Percentiles rank a stretch among this genome's conserved stretches.
phyloP scores from a whole-genome alignment of 106 monocot genomes.

The Allium fistulosum region DNA sequence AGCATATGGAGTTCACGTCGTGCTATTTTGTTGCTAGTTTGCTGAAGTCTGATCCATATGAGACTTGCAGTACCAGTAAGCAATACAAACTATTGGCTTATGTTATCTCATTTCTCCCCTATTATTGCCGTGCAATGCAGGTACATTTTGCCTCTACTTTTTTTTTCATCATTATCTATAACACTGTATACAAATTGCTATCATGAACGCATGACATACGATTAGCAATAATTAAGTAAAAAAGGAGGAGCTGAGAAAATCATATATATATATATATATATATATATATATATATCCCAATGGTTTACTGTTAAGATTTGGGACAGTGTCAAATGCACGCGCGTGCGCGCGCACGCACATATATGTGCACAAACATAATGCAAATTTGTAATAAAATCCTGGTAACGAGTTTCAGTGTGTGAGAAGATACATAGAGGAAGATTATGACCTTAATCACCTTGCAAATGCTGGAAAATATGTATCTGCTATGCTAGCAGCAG shows the following conservation, averaged over 20 bases:
- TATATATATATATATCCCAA: too few species aligned
- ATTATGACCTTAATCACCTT: constrained; percentile 73
- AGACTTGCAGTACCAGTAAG: constrained; percentile 52
- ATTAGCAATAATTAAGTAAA: too few species aligned
- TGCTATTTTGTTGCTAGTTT: constrained; percentile 75
- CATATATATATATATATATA: too few species aligned
- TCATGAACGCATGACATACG: too few species aligned
- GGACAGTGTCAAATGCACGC: background rate
- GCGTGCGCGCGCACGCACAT: background rate
- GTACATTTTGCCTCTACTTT: constrained; percentile 14
- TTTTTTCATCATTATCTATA: too few species aligned
- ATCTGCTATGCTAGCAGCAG: constrained; percentile 88
- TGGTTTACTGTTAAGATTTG: too few species aligned
- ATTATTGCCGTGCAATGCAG: constrained; percentile 97
- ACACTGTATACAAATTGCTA: too few species aligned
- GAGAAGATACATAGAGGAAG: constrained; percentile 89
- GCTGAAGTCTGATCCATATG: constrained; percentile 43
- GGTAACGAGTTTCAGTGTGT: constrained; percentile 33
- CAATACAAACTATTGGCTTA: constrained; percentile 67
- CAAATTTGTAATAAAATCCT: background rate
- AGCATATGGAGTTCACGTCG: constrained; percentile 82
- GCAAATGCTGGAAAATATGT: constrained; percentile 91
- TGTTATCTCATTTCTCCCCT: constrained; percentile 90
- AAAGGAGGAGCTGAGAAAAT: too few species aligned
- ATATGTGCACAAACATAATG: background rate